A percentile compares a stretch with the other conserved stretches of the same genome.
Conservation (phyloP, 257 asterid species). For the Ilex asprella region DNA sequence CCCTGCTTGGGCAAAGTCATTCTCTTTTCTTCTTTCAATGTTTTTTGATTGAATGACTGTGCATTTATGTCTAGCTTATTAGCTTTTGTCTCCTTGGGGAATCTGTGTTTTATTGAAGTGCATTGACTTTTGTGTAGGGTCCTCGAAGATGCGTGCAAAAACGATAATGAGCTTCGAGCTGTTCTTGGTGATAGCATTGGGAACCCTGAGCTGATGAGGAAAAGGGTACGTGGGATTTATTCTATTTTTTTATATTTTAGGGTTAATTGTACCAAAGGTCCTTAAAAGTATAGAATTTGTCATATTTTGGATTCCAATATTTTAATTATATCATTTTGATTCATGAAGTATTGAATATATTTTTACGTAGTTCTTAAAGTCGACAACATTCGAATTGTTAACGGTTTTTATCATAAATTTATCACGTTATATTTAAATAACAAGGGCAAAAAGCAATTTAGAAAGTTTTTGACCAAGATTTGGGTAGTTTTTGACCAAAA, state of each 20-base stretch:
- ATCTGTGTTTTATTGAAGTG: not conserved
- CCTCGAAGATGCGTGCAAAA: conserved; percentile 80
- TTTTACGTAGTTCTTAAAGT: too few species aligned
- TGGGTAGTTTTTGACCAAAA: too few species aligned
- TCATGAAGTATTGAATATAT: too few species aligned
- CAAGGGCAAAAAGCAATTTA: too few species aligned
- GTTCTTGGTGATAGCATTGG: conserved; percentile 94
- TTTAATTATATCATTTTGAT: too few species aligned
- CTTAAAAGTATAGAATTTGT: too few species aligned
- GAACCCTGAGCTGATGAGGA: conserved; percentile 86
- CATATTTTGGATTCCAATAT: too few species aligned
- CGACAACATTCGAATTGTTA: too few species aligned
- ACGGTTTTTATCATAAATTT: too few species aligned
- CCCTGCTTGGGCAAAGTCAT: conserved; percentile 95
- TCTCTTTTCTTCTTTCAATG: not conserved
- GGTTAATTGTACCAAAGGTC: not conserved
- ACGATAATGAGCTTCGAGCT: conserved; percentile 84
- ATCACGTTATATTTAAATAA: too few species aligned
- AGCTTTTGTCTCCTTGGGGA: not conserved
- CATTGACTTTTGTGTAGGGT: conserved; percentile 44
- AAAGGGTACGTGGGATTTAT: conserved; percentile 36
- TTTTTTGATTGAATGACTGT: conserved; percentile 5
- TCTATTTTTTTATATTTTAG: not conserved
- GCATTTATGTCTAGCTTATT: not conserved
- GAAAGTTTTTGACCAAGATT: too few species aligned